phyloP scores from a whole-genome alignment of 371 early-diverging fungal species.

The Mucor saturninus region DNA sequence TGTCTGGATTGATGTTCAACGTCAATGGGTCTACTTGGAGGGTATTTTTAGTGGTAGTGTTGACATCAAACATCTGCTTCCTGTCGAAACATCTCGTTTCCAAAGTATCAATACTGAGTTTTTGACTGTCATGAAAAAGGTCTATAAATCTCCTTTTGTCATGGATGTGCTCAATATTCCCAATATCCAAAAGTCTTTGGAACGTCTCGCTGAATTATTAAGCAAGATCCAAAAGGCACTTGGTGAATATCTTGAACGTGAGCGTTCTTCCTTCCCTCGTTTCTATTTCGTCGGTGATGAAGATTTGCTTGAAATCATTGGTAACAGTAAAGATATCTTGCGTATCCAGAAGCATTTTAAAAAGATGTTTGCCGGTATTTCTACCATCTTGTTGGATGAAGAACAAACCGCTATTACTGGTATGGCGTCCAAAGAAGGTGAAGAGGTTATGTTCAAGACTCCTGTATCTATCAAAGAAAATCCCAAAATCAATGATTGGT shows the following conservation, averaged over 20 bases:
- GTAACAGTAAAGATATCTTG: slow-evolving; percentile 95
- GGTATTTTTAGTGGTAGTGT: slow-evolving; percentile 96
- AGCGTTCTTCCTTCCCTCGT: slow-evolving; percentile 96
- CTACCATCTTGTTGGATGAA: slow-evolving; percentile 81
- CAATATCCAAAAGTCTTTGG: slow-evolving; percentile 94
- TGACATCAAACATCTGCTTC: slow-evolving; percentile 96
- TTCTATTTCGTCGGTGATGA: slow-evolving; percentile 99
- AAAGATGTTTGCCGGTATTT: slow-evolving; percentile 99
- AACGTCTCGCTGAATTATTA: slow-evolving; percentile 91
- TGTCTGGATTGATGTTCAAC: slow-evolving; percentile 99
- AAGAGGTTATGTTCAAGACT: slow-evolving; percentile 81
- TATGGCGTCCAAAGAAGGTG: slow-evolving; percentile 93
- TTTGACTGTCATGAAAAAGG: slow-evolving; percentile 96
- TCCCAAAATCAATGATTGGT: slow-evolving; percentile 97
- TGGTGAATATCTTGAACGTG: slow-evolving; percentile 97
- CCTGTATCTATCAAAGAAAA: slow-evolving; percentile 82
- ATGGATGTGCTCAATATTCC: slow-evolving; percentile 92
- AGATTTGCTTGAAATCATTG: slow-evolving; percentile 98
- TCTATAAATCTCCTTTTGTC: slow-evolving; percentile 96
- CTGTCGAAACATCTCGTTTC: slow-evolving; percentile 94
- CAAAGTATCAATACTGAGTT: slow-evolving; percentile 97
- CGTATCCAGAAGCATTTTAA: slow-evolving; percentile 97
- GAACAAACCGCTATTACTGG: slow-evolving; percentile 78
- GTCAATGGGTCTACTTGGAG: slow-evolving; percentile 99
- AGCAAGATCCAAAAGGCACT: slow-evolving; percentile 97